phyloP scores from a whole-genome alignment of 768 basidiomycete species.

The Lactifluus subvellereus region DNA sequence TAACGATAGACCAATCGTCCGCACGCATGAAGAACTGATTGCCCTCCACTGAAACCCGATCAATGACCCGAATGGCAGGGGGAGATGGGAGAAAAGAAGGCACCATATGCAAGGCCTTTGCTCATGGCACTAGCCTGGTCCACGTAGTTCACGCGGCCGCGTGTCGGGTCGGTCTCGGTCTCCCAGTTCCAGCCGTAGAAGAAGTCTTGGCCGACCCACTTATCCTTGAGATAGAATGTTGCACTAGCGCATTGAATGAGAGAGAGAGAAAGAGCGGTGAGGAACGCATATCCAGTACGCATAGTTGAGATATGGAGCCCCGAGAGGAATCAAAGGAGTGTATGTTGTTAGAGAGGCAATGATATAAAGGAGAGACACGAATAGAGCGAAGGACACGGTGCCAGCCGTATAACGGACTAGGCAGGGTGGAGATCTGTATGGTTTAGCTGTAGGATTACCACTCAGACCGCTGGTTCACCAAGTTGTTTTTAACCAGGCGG shows the following conservation, averaged over 20 bases:
- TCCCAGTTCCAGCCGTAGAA: constrained; percentile 45
- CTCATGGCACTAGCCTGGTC: constrained; percentile 37
- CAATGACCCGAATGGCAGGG: not conserved
- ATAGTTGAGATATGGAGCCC: constrained; percentile 27
- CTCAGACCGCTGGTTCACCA: not conserved
- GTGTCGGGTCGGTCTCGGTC: constrained; percentile 52
- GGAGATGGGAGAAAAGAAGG: constrained; percentile 10
- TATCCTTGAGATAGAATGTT: constrained; percentile 14
- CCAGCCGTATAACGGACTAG: constrained; percentile 10
- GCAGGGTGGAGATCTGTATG: not conserved
- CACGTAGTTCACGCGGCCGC: constrained; percentile 59
- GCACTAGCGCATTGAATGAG: constrained; percentile 9
- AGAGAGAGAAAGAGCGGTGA: constrained; percentile 9
- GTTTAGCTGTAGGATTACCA: not conserved
- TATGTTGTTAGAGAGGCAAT: constrained; percentile 22
- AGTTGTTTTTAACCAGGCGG: not conserved
- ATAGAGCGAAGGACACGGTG: constrained; percentile 22
- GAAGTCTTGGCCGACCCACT: constrained; percentile 39
- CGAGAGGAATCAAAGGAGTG: constrained; percentile 24
- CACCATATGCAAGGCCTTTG: constrained; percentile 45
- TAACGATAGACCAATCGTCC: constrained; percentile 39
- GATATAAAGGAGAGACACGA: constrained; percentile 28
- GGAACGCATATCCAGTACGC: constrained; percentile 31
- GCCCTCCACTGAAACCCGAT: constrained; percentile 30
- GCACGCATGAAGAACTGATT: constrained; percentile 53